Evolutionary conservation across 2,329 filamentous ascomycete species (phyloP).

Genomic region (Blumeria hordei): DNA sequence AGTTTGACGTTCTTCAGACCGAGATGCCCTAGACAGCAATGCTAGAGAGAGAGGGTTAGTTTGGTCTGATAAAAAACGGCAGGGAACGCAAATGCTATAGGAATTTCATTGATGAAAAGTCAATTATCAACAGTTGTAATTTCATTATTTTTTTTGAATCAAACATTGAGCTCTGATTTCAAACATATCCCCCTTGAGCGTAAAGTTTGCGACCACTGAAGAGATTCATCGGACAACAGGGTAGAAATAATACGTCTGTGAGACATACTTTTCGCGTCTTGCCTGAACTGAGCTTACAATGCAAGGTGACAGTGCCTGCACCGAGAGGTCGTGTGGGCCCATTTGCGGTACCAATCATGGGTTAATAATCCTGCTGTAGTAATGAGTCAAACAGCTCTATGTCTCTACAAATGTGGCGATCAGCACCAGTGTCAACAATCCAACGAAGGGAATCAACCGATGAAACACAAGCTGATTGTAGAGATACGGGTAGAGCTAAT

Average conservation of each 20-base stretch:
- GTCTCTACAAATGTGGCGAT: neutral
- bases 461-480: neutral
- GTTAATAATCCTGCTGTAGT: neutral
- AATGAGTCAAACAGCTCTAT: neutral
- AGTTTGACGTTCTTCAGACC: neutral
- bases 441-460: neutral
- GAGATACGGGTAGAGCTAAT: neutral
- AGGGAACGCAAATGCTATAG: neutral
- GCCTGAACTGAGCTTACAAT: neutral
- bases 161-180: neutral
- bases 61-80: neutral
- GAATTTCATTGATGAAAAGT: neutral
- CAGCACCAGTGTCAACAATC: neutral
- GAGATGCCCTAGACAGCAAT: neutral
- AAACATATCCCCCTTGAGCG: neutral
- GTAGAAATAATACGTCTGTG: conserved; percentile 1
- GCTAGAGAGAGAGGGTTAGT: neutral
- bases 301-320: neutral
- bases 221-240: neutral
- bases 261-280: neutral
- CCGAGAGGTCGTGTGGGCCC: neutral
- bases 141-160: neutral
- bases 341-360: neutral
- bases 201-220: neutral
- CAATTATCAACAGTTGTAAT: neutral